These are phyloP conservation scores for Garcia nutans DNA, from an alignment of 345 rosid genomes.

Conservation along the genomic window DNA sequence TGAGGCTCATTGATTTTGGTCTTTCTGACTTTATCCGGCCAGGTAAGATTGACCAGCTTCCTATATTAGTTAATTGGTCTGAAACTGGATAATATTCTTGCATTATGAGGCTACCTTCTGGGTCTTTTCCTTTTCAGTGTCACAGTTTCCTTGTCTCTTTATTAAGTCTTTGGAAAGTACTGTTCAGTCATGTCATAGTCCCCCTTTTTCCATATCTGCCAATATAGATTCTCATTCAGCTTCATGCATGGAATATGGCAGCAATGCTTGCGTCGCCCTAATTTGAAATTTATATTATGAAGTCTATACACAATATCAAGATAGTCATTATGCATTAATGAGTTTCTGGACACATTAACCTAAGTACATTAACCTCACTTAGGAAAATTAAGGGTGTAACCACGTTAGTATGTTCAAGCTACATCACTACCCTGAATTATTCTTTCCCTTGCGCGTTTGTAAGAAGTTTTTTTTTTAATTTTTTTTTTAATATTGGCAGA, in stretches of 20 bases:
- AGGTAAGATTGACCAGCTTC: conserved; percentile 39
- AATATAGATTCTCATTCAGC: not conserved
- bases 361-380: too few relatives aligned
- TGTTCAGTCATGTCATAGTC: not conserved
- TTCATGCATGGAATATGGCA: not conserved
- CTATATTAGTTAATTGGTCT: not conserved
- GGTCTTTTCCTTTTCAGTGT: not conserved
- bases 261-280: not conserved
- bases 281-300: not conserved
- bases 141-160: not conserved
- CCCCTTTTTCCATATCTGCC: not conserved
- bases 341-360: not conserved
- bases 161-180: not conserved
- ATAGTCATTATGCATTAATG: not conserved
- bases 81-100: not conserved
- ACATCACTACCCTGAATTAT: not conserved
- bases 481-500: conserved; percentile 44
- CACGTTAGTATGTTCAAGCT: not conserved
- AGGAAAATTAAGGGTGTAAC: not conserved
- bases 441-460: not conserved
- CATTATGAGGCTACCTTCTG: not conserved
- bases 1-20: conserved; percentile 97
- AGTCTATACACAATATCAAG: not conserved
- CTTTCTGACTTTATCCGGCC: conserved; percentile 82
- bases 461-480: not conserved